Evolutionary conservation across 768 basidiomycete species (phyloP), one percentile per base, ranked within the genome.

Genomic region (Serpula lacrymans): DNA sequence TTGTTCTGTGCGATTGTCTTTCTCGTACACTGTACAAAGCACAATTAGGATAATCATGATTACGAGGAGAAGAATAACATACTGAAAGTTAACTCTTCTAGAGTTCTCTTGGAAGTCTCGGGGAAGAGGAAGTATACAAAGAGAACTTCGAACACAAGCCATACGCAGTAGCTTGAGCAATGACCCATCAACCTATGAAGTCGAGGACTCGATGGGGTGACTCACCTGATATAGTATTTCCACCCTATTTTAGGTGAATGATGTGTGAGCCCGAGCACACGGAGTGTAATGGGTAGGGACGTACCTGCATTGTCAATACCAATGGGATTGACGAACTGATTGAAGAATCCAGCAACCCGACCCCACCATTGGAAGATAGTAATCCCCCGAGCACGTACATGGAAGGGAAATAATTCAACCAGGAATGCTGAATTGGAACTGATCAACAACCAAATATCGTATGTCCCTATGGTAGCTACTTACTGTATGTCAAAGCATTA

Each of bases 321-420:
- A 47, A 79, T 79, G 6, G 79, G 78, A 55, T 80, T 80, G 39
- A 80, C 77, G 55, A 78, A 82, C 49, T 78, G 77, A 52, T 82
- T 82, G 69, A 82, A 77, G 63, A 77, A 78, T 5, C 72, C 64
- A 6, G 76, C 76, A 21, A 67, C 57, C 10, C 78, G 73, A 32
- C 70, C 64, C 56, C 73, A 77, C 67, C 70, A 76, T 47, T 82
- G 78, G 65, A 77, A 82, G 12, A 82, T 52, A 4, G 79, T 62
- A 38, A 83, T 71, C 27, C 82, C 82, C 54, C 72, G 75, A 2
- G 81, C 72, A 42, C 82, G 77, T 21, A 71, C 70, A 46, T 78
- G 73, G 63, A 68, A 83, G 0, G 82, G 81, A 67, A 83, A 82
- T 23, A 84, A 53, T 50, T 83, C 82, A n/a, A 82, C 79, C 45